These are phyloP conservation scores for Coleophoma cylindrospora DNA, from an alignment of 2,329 filamentous ascomycete species.

Conservation along the genomic window DNA sequence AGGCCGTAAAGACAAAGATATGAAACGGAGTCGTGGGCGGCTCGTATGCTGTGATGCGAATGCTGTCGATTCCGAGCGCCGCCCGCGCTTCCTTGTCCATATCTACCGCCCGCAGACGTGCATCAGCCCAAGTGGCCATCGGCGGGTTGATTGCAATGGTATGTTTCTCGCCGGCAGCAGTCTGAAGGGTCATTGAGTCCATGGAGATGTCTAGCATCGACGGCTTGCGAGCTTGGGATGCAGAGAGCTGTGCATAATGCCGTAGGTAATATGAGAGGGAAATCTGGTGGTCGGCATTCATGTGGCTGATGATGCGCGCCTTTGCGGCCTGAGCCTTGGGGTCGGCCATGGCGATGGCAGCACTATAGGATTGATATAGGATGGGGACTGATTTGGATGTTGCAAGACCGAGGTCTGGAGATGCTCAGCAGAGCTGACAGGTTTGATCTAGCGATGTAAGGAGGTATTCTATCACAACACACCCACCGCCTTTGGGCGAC, in stretches of 20 bases:
- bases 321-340: conserved; percentile 41
- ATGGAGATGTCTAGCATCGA: conserved; percentile 62
- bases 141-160: conserved; percentile 65
- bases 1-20: conserved; percentile 46
- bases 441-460: too few species aligned
- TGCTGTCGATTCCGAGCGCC: conserved; percentile 50
- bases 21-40: conserved; percentile 31
- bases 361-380: too few species aligned
- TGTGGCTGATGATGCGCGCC: conserved; percentile 68
- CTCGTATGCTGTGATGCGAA: conserved; percentile 33
- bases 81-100: conserved; percentile 61
- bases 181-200: conserved; percentile 53
- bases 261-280: conserved; percentile 76
- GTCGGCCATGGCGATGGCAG: neutral
- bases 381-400: too few species aligned
- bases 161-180: conserved; percentile 39
- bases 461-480: too few species aligned
- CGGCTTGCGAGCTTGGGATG: conserved; percentile 49
- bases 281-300: conserved; percentile 77
- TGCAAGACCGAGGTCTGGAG: too few species aligned
- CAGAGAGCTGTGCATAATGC: conserved; percentile 58
- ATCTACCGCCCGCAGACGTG: conserved; percentile 64
- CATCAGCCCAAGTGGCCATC: conserved; percentile 62
- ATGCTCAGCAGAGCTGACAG: too few species aligned
- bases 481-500: too few species aligned